Percentiles rank a stretch among this genome's conserved stretches.
Evolutionary conservation across 331 rosid species (phyloP).

Genomic region (Malus hybrid): DNA sequence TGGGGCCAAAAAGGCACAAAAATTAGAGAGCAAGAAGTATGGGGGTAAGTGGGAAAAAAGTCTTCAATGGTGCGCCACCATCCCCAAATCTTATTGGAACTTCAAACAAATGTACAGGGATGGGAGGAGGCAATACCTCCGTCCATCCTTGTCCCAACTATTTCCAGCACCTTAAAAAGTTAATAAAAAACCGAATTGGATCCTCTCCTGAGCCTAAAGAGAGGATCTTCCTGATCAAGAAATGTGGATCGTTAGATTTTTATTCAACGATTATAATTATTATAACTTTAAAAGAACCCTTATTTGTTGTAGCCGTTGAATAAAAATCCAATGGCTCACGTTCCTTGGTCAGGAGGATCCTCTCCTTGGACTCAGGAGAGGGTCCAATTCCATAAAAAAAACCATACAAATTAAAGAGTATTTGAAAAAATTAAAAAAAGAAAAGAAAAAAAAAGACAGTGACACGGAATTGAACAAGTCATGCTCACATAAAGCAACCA

Average conservation of each 20-base stretch:
- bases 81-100: slow-evolving; percentile 1
- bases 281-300: too few species aligned
- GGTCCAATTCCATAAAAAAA: too few species aligned
- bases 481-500: slow-evolving; percentile 13
- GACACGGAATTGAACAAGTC: slow-evolving; percentile 11
- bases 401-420: background rate
- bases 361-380: too few species aligned
- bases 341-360: too few species aligned
- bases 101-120: background rate
- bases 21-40: background rate
- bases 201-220: too few species aligned
- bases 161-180: background rate
- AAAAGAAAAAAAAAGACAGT: background rate
- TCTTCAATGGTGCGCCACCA: slow-evolving; percentile 22
- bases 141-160: slow-evolving; percentile 19
- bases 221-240: too few species aligned
- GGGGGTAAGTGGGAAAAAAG: background rate
- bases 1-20: slow-evolving; percentile 5
- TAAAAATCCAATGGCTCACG: too few species aligned
- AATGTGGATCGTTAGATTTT: too few species aligned
- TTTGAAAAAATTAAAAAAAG: background rate
- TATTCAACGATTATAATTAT: too few species aligned
- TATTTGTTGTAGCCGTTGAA: too few species aligned
- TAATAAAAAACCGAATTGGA: background rate
- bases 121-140: background rate